phyloP scores from a whole-genome alignment of 2,329 filamentous ascomycete genomes.

The Graphiopsis chlorocephala region DNA sequence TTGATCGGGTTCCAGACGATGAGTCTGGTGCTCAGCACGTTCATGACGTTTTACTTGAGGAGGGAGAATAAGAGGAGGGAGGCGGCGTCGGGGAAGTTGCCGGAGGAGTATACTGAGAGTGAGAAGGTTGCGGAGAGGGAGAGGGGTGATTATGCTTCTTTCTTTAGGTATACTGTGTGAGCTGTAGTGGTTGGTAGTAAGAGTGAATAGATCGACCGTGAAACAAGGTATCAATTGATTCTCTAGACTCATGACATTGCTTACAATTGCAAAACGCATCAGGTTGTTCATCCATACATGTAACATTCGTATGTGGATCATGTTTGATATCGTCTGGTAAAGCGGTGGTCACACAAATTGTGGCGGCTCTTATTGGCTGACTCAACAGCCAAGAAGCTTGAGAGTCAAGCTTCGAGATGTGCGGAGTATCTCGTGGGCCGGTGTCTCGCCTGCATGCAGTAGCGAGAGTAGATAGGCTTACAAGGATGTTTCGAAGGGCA shows the following conservation, averaged over 20 bases:
- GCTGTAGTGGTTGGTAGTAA: neutral
- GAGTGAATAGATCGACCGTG: neutral
- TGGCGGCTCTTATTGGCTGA: neutral
- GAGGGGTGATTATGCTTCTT: neutral
- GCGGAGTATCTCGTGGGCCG: constrained; percentile 5
- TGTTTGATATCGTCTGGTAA: neutral
- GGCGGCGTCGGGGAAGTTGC: neutral
- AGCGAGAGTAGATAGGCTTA: too few relatives aligned
- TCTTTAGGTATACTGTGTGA: neutral
- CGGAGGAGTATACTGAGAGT: neutral
- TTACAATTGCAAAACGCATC: neutral
- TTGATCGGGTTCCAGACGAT: neutral
- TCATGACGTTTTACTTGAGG: neutral
- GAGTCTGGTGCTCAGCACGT: neutral
- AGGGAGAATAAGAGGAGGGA: neutral
- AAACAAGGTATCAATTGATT: neutral
- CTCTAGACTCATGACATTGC: neutral
- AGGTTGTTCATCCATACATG: neutral
- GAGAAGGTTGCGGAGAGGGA: neutral
- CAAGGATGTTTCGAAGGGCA: too few relatives aligned
- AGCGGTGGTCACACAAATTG: neutral
- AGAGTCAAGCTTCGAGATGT: neutral
- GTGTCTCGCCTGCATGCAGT: constrained; percentile 2
- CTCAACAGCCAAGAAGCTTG: neutral
- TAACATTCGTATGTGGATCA: neutral